Base-by-base conservation (phyloP, 345 rosid species). In the Citrus trifoliata region DNA sequence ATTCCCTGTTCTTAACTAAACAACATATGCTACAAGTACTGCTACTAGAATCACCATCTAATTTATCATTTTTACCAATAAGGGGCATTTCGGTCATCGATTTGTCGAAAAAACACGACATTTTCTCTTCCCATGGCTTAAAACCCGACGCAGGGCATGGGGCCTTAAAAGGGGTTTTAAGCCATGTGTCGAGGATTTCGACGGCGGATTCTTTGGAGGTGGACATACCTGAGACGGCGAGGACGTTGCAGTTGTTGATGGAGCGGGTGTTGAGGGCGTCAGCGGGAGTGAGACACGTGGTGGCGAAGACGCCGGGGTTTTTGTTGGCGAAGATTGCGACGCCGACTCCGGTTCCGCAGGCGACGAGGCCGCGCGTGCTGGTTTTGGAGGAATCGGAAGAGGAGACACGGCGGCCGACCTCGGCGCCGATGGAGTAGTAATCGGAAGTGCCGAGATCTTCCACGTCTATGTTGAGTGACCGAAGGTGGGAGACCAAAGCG, bases 271-370 rank as follows among this genome's bases (percentile, higher is more conserved):
- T 92, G 76, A 82, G 73, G 30, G 98, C 97, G 38, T 95, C 94
- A 27, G 64, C 89, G 0, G 85, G 66, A 51, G 94, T 80, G 85
- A 88, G 93, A 82, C 98, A 93, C 21, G 94, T 92, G 79, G 91
- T 79, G 69, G 98, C 97, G 80, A 76, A 93, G 4, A 92, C 97
- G 71, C 94, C 93, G 6, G 93, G 93, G 85, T 92, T 92, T 74
- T 95, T 95, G 89, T 93, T 95, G 66, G 98, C 98, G 87, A 93
- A 92, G 78, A 95, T 87, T 64, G 92, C 88, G 55, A 95, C 92
- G 67, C 98, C 94, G 35, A 85, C 88, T 32, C 98, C 97, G 3
- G 97, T 93, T 6, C 97, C 98, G 72, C 98, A 93, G 66, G 90
- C 89, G 3, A 92, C 86, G 16, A 93, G 90, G 68, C 98, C 97